phyloP scores from a whole-genome alignment of 768 basidiomycete genomes.

The Pisolithus microcarpus region DNA sequence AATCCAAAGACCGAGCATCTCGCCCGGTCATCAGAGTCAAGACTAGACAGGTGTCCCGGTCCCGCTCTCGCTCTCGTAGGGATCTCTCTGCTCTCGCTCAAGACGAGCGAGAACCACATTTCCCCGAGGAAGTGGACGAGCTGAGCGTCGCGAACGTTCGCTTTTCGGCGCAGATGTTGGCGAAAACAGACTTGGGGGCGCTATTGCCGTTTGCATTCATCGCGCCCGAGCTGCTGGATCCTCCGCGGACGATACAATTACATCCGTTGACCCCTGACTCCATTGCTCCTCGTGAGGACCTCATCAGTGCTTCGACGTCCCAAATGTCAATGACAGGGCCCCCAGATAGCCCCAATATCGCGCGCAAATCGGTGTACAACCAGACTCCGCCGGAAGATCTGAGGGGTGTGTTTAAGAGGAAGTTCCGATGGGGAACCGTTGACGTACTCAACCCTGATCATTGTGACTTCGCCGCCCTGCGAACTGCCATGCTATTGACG shows the following conservation, averaged over 20 bases:
- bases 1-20: constrained; percentile 45
- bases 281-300: constrained; percentile 12
- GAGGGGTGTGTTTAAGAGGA: constrained; percentile 68
- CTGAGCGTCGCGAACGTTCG: constrained; percentile 72
- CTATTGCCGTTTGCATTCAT: constrained; percentile 77
- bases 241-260: constrained; percentile 25
- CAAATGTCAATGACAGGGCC: constrained; percentile 25
- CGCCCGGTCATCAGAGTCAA: constrained; percentile 72
- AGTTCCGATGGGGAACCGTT: constrained; percentile 83
- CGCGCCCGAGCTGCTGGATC: constrained; percentile 53
- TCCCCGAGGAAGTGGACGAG: constrained; percentile 51
- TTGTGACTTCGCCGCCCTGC: constrained; percentile 81
- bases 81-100: constrained; percentile 55
- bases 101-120: constrained; percentile 49
- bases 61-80: constrained; percentile 68
- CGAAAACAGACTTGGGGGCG: constrained; percentile 49
- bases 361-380: constrained; percentile 26
- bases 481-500: constrained; percentile 77
- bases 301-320: constrained; percentile 9
- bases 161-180: constrained; percentile 64
- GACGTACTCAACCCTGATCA: constrained; percentile 82
- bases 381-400: constrained; percentile 59
- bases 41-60: constrained; percentile 42
- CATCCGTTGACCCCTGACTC: constrained; percentile 17
- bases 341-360: constrained; percentile 25